These are phyloP conservation scores for Kodamaea fukazawae DNA, from an alignment of 805 yeast species.

Conservation along the genomic window DNA sequence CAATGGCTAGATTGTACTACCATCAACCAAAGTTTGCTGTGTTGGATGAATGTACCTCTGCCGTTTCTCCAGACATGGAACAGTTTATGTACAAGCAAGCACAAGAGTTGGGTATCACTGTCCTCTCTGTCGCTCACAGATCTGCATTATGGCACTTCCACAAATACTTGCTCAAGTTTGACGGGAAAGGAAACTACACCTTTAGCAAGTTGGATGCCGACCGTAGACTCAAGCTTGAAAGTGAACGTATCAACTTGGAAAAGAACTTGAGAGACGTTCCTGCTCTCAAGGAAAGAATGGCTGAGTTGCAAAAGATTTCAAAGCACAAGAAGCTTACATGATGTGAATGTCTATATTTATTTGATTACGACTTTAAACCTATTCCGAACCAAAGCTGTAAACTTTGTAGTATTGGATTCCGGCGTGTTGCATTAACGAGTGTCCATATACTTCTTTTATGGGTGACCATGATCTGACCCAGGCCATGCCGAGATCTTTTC, in stretches of 20 bases:
- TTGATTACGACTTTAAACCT: too few species aligned
- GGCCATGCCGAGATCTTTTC: slow-evolving; percentile 59
- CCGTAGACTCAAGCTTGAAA: slow-evolving; percentile 69
- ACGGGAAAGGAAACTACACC: slow-evolving; percentile 72
- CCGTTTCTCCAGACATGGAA: slow-evolving; percentile 88
- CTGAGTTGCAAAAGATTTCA: slow-evolving; percentile 56
- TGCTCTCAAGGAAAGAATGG: slow-evolving; percentile 60
- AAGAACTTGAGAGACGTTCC: slow-evolving; percentile 69
- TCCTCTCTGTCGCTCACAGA: slow-evolving; percentile 88
- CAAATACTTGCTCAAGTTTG: slow-evolving; percentile 74
- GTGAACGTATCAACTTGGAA: slow-evolving; percentile 71
- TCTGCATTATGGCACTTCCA: slow-evolving; percentile 93
- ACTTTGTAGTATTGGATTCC: too few species aligned
- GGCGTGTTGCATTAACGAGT: too few species aligned
- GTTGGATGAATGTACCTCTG: slow-evolving; percentile 92
- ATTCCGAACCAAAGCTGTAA: too few species aligned
- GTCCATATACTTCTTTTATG: too few species aligned
- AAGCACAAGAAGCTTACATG: slow-evolving; percentile 24
- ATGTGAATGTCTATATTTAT: too few species aligned
- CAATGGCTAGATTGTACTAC: slow-evolving; percentile 89
- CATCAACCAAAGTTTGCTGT: slow-evolving; percentile 93
- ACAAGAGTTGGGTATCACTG: slow-evolving; percentile 71
- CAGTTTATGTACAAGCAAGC: slow-evolving; percentile 85
- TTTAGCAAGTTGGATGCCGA: slow-evolving; percentile 67
- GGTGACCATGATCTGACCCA: slow-evolving; percentile 66